Evolutionary conservation across 2,329 filamentous ascomycete species (phyloP).

Genomic region (Didymella arachidicola): DNA sequence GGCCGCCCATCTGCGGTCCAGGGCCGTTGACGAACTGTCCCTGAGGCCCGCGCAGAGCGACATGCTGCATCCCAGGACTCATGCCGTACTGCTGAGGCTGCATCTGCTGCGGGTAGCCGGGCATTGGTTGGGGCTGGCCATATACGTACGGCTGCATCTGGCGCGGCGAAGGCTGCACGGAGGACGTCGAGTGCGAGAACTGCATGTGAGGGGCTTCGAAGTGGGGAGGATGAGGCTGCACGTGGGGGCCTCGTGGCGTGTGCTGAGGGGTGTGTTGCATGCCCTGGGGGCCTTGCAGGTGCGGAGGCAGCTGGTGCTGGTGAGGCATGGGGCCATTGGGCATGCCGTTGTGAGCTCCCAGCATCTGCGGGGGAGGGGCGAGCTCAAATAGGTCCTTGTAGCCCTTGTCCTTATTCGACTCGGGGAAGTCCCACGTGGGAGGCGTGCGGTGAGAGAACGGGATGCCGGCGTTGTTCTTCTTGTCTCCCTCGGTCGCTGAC

Average conservation of each 20-base stretch:
- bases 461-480: slow-evolving; percentile 76
- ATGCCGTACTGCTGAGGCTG: slow-evolving; percentile 74
- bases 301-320: slow-evolving; percentile 83
- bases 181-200: slow-evolving; percentile 82
- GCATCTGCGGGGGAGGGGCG: slow-evolving; percentile 63
- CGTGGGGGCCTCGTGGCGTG: slow-evolving; percentile 78
- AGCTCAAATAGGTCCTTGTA: slow-evolving; percentile 84
- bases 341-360: slow-evolving; percentile 68
- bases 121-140: slow-evolving; percentile 64
- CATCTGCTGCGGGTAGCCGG: slow-evolving; percentile 58
- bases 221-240: slow-evolving; percentile 76
- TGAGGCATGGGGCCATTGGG: slow-evolving; percentile 76
- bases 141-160: slow-evolving; percentile 76
- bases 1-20: slow-evolving; percentile 70
- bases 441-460: slow-evolving; percentile 83
- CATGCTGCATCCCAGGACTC: slow-evolving; percentile 73
- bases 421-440: slow-evolving; percentile 80
- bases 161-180: slow-evolving; percentile 81
- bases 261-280: slow-evolving; percentile 78
- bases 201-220: slow-evolving; percentile 87
- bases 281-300: slow-evolving; percentile 75
- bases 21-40: slow-evolving; percentile 78
- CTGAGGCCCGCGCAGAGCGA: slow-evolving; percentile 74
- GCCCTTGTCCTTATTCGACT: slow-evolving; percentile 76
- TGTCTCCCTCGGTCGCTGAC: slow-evolving; percentile 59